Base-by-base conservation (phyloP, 306 rosid species). In the Hippophae tibetana region DNA sequence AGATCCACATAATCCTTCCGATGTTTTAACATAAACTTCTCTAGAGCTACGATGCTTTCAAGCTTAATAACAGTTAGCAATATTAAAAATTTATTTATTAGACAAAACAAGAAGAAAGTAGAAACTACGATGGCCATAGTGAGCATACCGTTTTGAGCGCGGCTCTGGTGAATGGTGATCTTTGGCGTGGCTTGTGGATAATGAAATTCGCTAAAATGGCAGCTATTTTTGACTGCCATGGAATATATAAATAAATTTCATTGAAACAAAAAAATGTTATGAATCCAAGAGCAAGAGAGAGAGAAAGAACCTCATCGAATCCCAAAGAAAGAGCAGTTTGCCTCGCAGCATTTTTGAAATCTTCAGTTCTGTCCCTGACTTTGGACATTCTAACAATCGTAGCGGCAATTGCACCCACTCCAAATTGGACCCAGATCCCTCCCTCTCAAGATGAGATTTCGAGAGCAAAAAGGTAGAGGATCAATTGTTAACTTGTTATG, bases 1-100 rank as follows among this genome's bases (percentile, higher is more conserved):
- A 79, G 69, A 82, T 92, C 99, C 3, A 87, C 83, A 48, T 88
- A 92, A 72, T 92, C 99, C 81, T 92, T 92, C 55, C 89, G 79
- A 67, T 92, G 99, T 73, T 82, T 88, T 72, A 79, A 58, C 84
- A 92, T 65, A 72, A 92, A 88, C 63, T 76, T 83, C 50, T 88
- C 88, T 65, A 88, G 69, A 64, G 94, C 87, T 66, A 75, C 86
- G 61, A 92, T 92, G 72, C 88, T 83, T 73, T 88, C 93, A 1
- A 88, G 86, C 98, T 92, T 31, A 72, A 55, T 11, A 3, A 9
- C 54, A 9, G 10, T 25, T 31, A 61, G 11, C 0, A 64, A 31
- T 14, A 3, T 8, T 5, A 31, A 31, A 31, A 52, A 64, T 7
- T 5, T 27, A 27, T 6, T 6, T 7, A 42, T 13, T 52, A 11